Evolutionary conservation across 1,139 yeast species (phyloP).

Genomic region (Magnusiomyces sp.): DNA sequence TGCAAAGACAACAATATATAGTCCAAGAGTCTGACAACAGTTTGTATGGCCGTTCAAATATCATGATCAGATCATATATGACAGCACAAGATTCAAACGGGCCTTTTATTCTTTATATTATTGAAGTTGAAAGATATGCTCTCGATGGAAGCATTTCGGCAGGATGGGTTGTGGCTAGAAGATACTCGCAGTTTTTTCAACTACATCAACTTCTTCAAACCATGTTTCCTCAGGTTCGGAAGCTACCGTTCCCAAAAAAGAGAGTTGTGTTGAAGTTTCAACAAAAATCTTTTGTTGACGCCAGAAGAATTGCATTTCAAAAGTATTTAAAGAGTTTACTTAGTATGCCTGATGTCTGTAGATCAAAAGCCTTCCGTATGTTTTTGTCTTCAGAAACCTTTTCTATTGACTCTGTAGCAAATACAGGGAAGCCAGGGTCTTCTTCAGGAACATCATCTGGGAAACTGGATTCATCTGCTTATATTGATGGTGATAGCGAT

Average conservation of each 20-base stretch:
- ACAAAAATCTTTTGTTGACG: constrained; percentile 53
- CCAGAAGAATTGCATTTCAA: constrained; percentile 54
- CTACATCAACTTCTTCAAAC: constrained; percentile 57
- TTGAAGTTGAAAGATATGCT: constrained; percentile 59
- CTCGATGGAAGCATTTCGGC: constrained; percentile 45
- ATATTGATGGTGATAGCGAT: constrained; percentile 1
- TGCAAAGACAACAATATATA: constrained; percentile 70
- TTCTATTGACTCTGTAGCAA: constrained; percentile 20
- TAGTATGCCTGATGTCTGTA: constrained; percentile 59
- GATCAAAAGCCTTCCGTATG: constrained; percentile 59
- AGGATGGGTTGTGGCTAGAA: constrained; percentile 83
- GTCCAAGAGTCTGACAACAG: constrained; percentile 80
- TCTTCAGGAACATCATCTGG: constrained; percentile 23
- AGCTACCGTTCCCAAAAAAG: constrained; percentile 54
- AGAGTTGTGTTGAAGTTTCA: constrained; percentile 60
- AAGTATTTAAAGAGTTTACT: constrained; percentile 52
- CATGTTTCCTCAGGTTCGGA: constrained; percentile 44
- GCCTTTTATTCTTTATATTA: constrained; percentile 57
- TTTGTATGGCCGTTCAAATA: constrained; percentile 59
- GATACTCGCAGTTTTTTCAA: constrained; percentile 76
- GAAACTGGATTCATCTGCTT: not conserved
- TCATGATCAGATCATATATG: constrained; percentile 59
- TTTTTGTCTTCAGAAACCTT: constrained; percentile 72
- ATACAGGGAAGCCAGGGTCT: constrained; percentile 21
- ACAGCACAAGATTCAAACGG: constrained; percentile 44